phyloP scores from a whole-genome alignment of 495 filamentous ascomycete species.

The Aspergillus mulundensis region DNA sequence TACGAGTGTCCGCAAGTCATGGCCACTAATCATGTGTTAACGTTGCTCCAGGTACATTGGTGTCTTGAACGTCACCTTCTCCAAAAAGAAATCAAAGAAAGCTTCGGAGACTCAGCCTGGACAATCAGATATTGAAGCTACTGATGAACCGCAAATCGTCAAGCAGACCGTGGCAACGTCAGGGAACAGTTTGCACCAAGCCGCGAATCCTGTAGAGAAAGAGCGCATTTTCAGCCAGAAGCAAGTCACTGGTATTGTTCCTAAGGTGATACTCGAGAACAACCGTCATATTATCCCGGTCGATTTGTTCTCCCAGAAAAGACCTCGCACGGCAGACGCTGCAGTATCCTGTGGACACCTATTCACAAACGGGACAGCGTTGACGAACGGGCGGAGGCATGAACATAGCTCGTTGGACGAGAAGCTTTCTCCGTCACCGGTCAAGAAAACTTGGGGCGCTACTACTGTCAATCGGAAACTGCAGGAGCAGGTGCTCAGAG shows the following conservation, averaged over 20 bases:
- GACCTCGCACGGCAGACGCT: slow-evolving; percentile 29
- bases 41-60: slow-evolving; percentile 74
- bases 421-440: background rate
- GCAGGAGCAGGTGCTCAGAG: slow-evolving; percentile 87
- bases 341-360: slow-evolving; percentile 16
- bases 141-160: slow-evolving; percentile 12
- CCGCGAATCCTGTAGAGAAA: slow-evolving; percentile 32
- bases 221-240: slow-evolving; percentile 79
- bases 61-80: slow-evolving; percentile 94
- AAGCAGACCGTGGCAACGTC: slow-evolving; percentile 20
- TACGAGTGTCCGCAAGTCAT: slow-evolving; percentile 41
- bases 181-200: slow-evolving; percentile 13
- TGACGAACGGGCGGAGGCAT: slow-evolving; percentile 4
- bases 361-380: slow-evolving; percentile 17
- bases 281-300: slow-evolving; percentile 94
- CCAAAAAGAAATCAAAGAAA: slow-evolving; percentile 70
- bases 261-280: slow-evolving; percentile 91
- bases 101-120: slow-evolving; percentile 33
- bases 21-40: background rate
- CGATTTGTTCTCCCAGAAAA: slow-evolving; percentile 56
- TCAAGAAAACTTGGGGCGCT: slow-evolving; percentile 71
- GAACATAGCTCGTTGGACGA: slow-evolving; percentile 9
- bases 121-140: slow-evolving; percentile 16
- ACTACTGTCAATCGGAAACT: slow-evolving; percentile 87
- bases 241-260: slow-evolving; percentile 59